These are phyloP conservation scores for Myxozyma sirexii DNA, from an alignment of 805 yeast species.

Conservation along the genomic window DNA sequence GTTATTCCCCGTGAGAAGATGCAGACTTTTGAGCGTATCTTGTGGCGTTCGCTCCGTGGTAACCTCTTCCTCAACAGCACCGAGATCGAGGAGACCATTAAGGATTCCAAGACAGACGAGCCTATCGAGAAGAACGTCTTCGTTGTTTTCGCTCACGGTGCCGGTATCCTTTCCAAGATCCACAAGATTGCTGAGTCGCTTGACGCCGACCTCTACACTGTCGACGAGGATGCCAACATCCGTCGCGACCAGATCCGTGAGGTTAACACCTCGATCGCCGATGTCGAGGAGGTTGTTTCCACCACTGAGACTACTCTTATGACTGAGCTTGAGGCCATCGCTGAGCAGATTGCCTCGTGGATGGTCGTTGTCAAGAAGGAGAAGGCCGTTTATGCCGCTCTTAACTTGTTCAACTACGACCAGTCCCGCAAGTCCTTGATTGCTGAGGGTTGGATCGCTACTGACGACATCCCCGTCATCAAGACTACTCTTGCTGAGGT, in stretches of 20 bases:
- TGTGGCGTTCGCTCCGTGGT: slow-evolving; percentile 94
- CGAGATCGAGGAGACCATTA: slow-evolving; percentile 69
- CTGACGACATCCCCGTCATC: slow-evolving; percentile 68
- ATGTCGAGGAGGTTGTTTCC: slow-evolving; percentile 60
- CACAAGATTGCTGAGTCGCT: slow-evolving; percentile 85
- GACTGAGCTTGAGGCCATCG: slow-evolving; percentile 77
- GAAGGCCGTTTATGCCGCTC: slow-evolving; percentile 74
- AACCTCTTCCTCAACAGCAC: slow-evolving; percentile 76
- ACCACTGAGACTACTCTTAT: slow-evolving; percentile 69
- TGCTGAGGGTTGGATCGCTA: slow-evolving; percentile 97
- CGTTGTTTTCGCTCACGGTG: slow-evolving; percentile 90
- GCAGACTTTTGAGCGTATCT: slow-evolving; percentile 71
- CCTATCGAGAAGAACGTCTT: slow-evolving; percentile 76
- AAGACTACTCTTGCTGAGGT: slow-evolving; percentile 66
- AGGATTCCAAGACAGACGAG: slow-evolving; percentile 60
- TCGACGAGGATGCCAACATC: slow-evolving; percentile 52
- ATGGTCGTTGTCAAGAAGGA: slow-evolving; percentile 70
- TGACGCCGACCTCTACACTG: slow-evolving; percentile 74
- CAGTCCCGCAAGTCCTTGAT: slow-evolving; percentile 81
- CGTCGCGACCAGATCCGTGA: slow-evolving; percentile 44
- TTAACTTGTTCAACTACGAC: slow-evolving; percentile 80
- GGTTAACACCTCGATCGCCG: slow-evolving; percentile 54
- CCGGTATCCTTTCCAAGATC: slow-evolving; percentile 68
- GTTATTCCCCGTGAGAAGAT: slow-evolving; percentile 75
- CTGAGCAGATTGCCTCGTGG: slow-evolving; percentile 78